Conservation (phyloP, 768 basidiomycete species). For the Rhizopogon rudus region DNA sequence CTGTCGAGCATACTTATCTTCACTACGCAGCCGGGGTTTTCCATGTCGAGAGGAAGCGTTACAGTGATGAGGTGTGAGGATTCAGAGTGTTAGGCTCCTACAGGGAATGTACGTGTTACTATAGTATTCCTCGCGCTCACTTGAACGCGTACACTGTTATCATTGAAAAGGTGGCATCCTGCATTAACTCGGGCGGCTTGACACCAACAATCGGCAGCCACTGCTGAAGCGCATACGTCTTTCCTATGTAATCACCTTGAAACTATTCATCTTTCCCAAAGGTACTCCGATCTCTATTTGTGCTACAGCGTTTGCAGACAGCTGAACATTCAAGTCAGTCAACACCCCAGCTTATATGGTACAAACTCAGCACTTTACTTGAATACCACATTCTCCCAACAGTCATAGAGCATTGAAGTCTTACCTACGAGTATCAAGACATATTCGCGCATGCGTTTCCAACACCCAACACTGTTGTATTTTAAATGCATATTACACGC, state of each 20-base stretch:
- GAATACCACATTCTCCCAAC: neutral
- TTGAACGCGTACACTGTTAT: constrained; percentile 57
- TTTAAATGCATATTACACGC: constrained; percentile 54
- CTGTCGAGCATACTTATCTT: too few relatives aligned
- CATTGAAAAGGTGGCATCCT: constrained; percentile 55
- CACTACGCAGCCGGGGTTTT: constrained; percentile 39
- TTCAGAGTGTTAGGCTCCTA: constrained; percentile 73
- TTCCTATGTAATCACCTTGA: neutral
- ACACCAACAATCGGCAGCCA: constrained; percentile 64
- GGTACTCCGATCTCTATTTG: neutral
- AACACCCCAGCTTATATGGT: constrained; percentile 17
- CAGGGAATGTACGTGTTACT: constrained; percentile 57
- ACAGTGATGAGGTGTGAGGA: constrained; percentile 50
- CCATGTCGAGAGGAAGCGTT: constrained; percentile 64
- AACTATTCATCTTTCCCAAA: neutral
- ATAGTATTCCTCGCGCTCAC: constrained; percentile 9
- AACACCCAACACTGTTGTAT: constrained; percentile 62
- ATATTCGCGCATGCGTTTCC: constrained; percentile 45
- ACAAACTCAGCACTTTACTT: neutral
- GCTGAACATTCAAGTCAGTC: constrained; percentile 16
- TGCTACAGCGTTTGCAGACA: neutral
- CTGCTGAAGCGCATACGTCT: constrained; percentile 54
- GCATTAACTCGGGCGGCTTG: constrained; percentile 20
- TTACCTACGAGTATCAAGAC: neutral
- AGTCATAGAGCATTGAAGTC: neutral